Evolutionary conservation across 805 yeast species (phyloP).

Genomic region (Debaryomyces hansenii): DNA sequence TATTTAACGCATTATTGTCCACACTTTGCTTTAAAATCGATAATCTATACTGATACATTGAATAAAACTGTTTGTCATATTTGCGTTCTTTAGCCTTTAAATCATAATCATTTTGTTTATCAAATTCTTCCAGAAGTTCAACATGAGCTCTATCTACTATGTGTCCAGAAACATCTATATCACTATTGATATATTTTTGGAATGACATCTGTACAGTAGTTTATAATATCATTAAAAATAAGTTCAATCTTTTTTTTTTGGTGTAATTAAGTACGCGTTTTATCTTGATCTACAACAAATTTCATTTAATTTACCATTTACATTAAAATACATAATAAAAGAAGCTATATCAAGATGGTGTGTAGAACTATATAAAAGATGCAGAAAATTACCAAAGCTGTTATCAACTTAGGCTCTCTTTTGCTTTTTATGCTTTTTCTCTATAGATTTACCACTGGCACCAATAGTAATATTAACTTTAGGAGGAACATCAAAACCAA

Average conservation of each 20-base stretch:
- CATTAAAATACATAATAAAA: constrained; percentile 6
- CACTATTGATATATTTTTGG: constrained; percentile 4
- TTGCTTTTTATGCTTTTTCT: constrained; percentile 48
- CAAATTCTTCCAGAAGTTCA: constrained; percentile 2
- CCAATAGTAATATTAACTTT: constrained; percentile 96
- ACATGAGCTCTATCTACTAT: neutral
- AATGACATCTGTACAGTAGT: neutral
- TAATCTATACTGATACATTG: constrained; percentile 44
- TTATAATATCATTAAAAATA: neutral
- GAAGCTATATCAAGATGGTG: neutral
- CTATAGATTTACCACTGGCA: constrained; percentile 73
- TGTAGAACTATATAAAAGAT: neutral
- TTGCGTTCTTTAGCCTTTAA: constrained; percentile 23
- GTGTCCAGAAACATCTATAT: neutral
- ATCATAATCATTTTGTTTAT: constrained; percentile 18
- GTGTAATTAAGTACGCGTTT: neutral
- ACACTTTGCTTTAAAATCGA: constrained; percentile 33
- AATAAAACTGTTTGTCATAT: constrained; percentile 40
- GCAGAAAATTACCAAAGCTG: neutral
- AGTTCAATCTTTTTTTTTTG: neutral
- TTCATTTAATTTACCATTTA: neutral
- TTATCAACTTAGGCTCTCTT: constrained; percentile 21
- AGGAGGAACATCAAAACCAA: constrained; percentile 94
- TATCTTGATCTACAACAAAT: neutral
- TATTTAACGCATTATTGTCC: constrained; percentile 28